These are phyloP conservation scores for Testicularia cyperi DNA, from an alignment of 1,284 basidiomycete species.

Conservation along the genomic window DNA sequence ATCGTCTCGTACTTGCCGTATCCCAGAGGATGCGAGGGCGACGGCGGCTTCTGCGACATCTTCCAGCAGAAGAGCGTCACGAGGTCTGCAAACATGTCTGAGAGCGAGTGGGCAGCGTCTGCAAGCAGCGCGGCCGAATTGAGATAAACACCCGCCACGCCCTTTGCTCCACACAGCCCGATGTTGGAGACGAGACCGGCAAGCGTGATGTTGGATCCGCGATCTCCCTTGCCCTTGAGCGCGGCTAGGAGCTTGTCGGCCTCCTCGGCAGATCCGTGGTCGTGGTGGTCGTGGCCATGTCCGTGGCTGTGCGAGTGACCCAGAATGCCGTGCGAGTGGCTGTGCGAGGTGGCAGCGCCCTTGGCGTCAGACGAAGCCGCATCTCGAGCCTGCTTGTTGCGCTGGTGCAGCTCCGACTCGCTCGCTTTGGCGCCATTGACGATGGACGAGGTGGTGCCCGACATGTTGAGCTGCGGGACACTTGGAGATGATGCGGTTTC, in stretches of 20 bases:
- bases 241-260: constrained; percentile 57
- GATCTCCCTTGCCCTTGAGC: constrained; percentile 46
- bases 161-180: constrained; percentile 78
- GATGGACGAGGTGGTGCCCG: constrained; percentile 4
- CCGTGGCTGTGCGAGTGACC: constrained; percentile 15
- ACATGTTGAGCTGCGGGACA: not conserved
- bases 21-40: constrained; percentile 75
- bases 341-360: not conserved
- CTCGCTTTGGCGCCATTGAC: constrained; percentile 17
- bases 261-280: constrained; percentile 57
- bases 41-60: constrained; percentile 77
- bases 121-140: constrained; percentile 89
- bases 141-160: constrained; percentile 62
- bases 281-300: constrained; percentile 44
- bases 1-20: constrained; percentile 91
- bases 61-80: constrained; percentile 91
- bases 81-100: constrained; percentile 82
- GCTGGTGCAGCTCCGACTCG: constrained; percentile 11
- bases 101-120: constrained; percentile 91
- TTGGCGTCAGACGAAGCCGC: not conserved
- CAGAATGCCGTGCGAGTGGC: constrained; percentile 4
- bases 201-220: constrained; percentile 61
- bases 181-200: constrained; percentile 81
- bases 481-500: too few relatives aligned
- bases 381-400: constrained; percentile 3